Evolutionary conservation across 2,329 filamentous ascomycete species (phyloP).

Genomic region (Camptophora hylomeconis): DNA sequence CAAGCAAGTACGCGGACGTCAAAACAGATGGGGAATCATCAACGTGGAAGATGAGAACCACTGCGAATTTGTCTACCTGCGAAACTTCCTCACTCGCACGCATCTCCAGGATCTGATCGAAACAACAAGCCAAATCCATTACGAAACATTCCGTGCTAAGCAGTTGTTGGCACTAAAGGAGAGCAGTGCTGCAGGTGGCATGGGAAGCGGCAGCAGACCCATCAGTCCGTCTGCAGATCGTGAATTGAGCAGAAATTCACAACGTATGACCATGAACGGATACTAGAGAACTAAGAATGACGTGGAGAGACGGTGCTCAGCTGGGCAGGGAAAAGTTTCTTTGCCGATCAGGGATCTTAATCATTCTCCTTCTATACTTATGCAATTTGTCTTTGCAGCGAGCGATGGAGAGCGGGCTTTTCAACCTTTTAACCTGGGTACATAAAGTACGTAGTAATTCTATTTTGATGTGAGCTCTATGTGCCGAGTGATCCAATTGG

Average conservation of each 20-base stretch:
- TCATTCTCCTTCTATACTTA: too few species aligned
- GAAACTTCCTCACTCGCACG: conserved; percentile 96
- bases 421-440: too few species aligned
- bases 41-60: conserved; percentile 99
- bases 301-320: too few species aligned
- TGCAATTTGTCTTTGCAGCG: too few species aligned
- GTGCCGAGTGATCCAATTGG: neutral
- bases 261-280: conserved; percentile 97
- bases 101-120: conserved; percentile 98
- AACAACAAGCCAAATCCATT: conserved; percentile 98
- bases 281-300: too few species aligned
- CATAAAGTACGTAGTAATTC: too few species aligned
- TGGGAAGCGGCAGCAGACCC: conserved; percentile 67
- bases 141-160: conserved; percentile 99
- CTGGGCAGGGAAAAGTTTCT: too few species aligned
- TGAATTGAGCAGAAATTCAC: conserved; percentile 91
- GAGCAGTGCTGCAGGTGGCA: conserved; percentile 68
- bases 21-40: conserved; percentile 99
- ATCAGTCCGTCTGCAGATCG: conserved; percentile 92
- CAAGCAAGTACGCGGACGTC: conserved; percentile 91
- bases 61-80: conserved; percentile 97
- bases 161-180: conserved; percentile 96
- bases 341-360: too few species aligned
- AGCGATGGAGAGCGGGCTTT: too few species aligned
- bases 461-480: too few species aligned